A percentile compares a stretch with the other conserved stretches of the same genome.
Conservation (phyloP, 2,329 filamentous ascomycete genomes). For the Blumeria graminis region DNA sequence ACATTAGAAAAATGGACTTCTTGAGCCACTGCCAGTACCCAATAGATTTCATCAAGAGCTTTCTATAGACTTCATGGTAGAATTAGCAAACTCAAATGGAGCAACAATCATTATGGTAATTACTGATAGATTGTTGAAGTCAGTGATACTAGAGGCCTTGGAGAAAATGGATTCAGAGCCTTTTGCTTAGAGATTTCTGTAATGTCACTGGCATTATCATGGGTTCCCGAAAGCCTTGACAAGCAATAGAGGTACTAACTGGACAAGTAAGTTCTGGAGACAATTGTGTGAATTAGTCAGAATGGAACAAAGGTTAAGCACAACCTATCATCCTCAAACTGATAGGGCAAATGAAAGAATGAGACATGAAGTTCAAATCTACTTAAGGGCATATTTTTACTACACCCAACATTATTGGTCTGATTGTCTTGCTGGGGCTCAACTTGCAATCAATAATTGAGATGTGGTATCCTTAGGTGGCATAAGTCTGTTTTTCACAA, state of each 20-base stretch:
- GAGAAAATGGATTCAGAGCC: neutral
- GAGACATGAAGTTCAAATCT: conserved; percentile 1
- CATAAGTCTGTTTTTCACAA: no score
- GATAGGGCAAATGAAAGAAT: neutral
- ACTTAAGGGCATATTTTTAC: neutral
- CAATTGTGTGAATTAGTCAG: no score
- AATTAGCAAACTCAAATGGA: no score
- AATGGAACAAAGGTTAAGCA: conserved; percentile 1
- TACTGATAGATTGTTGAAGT: neutral
- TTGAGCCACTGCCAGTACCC: no score
- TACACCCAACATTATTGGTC: conserved; percentile 1
- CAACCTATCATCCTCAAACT: neutral
- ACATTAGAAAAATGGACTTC: no score
- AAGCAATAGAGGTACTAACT: no score
- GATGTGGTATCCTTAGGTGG: no score
- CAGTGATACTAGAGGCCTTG: neutral
- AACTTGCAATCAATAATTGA: no score
- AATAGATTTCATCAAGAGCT: no score
- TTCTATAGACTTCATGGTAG: no score
- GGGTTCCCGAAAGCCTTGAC: neutral
- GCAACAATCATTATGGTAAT: neutral
- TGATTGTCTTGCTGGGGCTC: no score
- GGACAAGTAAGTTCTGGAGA: no score
- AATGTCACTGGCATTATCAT: neutral
- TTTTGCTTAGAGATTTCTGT: neutral